Evolutionary conservation across 495 filamentous ascomycete species (phyloP).

Genomic region (Talaromyces nanjingensis): DNA sequence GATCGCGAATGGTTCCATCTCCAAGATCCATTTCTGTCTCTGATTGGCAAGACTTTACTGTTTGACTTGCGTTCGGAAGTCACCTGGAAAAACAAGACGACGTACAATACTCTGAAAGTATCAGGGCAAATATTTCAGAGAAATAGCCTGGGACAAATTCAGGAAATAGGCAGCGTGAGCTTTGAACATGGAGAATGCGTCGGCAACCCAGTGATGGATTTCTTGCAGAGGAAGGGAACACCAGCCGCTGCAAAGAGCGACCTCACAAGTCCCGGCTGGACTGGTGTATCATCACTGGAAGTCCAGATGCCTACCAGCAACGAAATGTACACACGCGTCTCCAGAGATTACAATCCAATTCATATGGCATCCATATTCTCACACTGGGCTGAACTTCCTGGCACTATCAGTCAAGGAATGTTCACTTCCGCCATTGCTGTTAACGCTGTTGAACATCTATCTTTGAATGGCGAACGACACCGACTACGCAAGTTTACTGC

Average conservation of each 20-base stretch:
- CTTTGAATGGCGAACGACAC: constrained; percentile 90
- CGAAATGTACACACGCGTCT: constrained; percentile 94
- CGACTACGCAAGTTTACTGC: constrained; percentile 39
- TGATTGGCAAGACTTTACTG: constrained; percentile 70
- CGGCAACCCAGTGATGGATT: constrained; percentile 27
- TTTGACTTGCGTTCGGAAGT: constrained; percentile 80
- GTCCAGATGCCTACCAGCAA: constrained; percentile 88
- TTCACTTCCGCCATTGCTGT: constrained; percentile 95
- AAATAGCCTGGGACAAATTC: not conserved
- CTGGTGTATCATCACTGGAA: constrained; percentile 81
- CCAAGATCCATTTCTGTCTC: constrained; percentile 64
- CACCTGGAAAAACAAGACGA: constrained; percentile 61
- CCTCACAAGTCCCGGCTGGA: constrained; percentile 94
- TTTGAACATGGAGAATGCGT: constrained; percentile 7
- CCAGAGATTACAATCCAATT: constrained; percentile 96
- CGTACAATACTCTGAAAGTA: not conserved
- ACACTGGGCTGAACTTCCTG: constrained; percentile 74
- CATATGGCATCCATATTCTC: constrained; percentile 95
- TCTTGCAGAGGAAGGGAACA: constrained; percentile 21
- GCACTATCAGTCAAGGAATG: constrained; percentile 65
- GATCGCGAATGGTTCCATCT: constrained; percentile 75
- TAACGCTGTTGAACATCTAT: constrained; percentile 94
- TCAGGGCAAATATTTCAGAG: not conserved
- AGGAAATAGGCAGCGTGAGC: not conserved
- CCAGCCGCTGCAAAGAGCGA: constrained; percentile 51